Evolutionary conservation across 2,329 filamentous ascomycete genomes (phyloP).

Genomic region (Rutstroemia sp.): DNA sequence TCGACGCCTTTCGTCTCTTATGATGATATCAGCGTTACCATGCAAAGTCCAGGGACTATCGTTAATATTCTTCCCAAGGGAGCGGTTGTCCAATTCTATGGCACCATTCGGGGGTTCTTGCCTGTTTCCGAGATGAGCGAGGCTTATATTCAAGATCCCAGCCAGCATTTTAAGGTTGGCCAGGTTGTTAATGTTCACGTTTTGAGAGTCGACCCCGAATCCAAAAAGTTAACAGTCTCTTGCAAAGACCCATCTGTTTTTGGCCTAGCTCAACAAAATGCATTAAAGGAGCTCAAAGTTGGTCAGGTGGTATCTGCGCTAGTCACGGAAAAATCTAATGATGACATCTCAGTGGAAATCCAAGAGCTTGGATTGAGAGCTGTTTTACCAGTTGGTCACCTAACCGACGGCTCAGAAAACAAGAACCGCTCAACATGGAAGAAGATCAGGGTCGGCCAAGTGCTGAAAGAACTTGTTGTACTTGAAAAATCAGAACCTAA

Average conservation of each 20-base stretch:
- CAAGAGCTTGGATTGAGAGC: slow-evolving; percentile 69
- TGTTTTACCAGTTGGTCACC: slow-evolving; percentile 66
- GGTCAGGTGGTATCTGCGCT: slow-evolving; percentile 71
- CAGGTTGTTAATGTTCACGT: slow-evolving; percentile 90
- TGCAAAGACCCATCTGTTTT: slow-evolving; percentile 85
- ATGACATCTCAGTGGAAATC: slow-evolving; percentile 71
- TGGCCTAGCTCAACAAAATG: slow-evolving; percentile 66
- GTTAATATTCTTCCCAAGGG: slow-evolving; percentile 72
- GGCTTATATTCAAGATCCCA: slow-evolving; percentile 83
- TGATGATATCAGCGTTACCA: slow-evolving; percentile 63
- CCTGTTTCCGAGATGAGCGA: slow-evolving; percentile 98
- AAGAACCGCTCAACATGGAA: slow-evolving; percentile 73
- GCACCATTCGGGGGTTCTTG: slow-evolving; percentile 73
- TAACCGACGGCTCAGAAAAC: slow-evolving; percentile 74
- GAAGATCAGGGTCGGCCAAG: slow-evolving; percentile 78
- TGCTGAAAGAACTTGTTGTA: slow-evolving; percentile 71
- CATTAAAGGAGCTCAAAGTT: slow-evolving; percentile 64
- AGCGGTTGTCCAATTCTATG: slow-evolving; percentile 90
- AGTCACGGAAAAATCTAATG: slow-evolving; percentile 72
- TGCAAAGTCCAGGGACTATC: slow-evolving; percentile 79
- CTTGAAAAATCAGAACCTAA: slow-evolving; percentile 79
- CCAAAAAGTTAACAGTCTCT: slow-evolving; percentile 71
- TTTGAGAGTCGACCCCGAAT: slow-evolving; percentile 67
- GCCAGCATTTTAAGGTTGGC: slow-evolving; percentile 79
- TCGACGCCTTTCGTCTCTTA: slow-evolving; percentile 71